Evolutionary conservation across 345 rosid species (phyloP), one percentile per base, ranked within the genome.

Genomic region (Draba incana): DNA sequence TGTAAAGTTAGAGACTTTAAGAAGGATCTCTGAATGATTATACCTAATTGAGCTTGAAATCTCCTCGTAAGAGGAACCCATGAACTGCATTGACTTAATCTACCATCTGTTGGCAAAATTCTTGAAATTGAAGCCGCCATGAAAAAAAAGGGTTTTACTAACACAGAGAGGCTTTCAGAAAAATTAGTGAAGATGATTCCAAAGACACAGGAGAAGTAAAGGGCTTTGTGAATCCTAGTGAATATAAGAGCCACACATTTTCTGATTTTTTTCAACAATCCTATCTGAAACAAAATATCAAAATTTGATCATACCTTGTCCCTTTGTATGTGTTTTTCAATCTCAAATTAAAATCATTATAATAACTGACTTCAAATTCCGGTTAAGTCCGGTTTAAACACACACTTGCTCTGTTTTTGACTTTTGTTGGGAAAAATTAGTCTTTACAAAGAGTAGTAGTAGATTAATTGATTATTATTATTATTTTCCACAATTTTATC

Each of bases 101-200:
- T 84, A 67, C 78, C 78, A 49, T 84, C 89, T 64, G 79, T 81
- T 45, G 77, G 74, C 43, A 83, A 65, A 65, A 85, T 35, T 74
- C 86, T 80, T n/a, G 92, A 90, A 62, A 84, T 80, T 48, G 96
- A 84, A 5, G 86, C 90, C 98, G 9, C n/a, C 31, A 12, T 33
- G 25, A 6, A 6, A 20, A 20, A 14, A 53, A 24, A 47, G 62
- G 60, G 75, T 28, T 48, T 57, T 57, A 46, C 13, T 43, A 55
- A 10, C 16, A 53, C 25, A 37, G 28, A 14, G 38, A 61, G 52
- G 51, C 55, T 71, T 75, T 5, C 8, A 5, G 9, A 1, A 16
- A 53, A 4, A 31, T 20, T 50, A 67, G 54, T n/a, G 35, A 60
- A 56, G 35, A 69, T 39, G 62, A 59, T 51, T 67, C 73, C 73